Base-by-base conservation (phyloP, 2,329 filamentous ascomycete species). In the Moelleriella libera region DNA sequence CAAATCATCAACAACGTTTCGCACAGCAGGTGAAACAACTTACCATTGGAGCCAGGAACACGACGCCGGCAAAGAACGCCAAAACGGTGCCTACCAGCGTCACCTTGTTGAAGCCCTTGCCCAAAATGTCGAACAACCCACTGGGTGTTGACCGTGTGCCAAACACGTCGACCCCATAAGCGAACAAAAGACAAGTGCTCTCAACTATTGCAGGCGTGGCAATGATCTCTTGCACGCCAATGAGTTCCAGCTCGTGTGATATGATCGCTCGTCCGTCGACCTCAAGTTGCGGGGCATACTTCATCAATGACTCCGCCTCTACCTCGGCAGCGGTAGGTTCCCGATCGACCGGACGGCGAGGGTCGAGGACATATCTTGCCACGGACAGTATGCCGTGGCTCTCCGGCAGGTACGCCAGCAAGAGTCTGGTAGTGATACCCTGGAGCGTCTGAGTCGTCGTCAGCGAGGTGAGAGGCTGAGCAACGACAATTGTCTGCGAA, bases 81-180 rank as follows among this genome's bases (percentile, higher is more conserved):
- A 84, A 71, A 39, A 98, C 88, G 1, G 92, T 98, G 12, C 77
- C 72, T 39, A 96, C 64, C 59, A 98, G 77, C 55, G 88, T 85
- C 48, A 88, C 61, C 71, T 94, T 96, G 62, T 90, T 92, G 65
- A 98, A 98, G 2, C 87, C 86, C 66, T 88, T 92, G 52, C 88
- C 92, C 12, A 98, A 69, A 41, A 97, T 80, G 67, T 98, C 92
- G 63, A 98, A 98, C 12, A 85, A 77, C 56, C 85, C 80, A 63
- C 88, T 95, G 1, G 92, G 92, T n/a, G 83, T 79, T 9, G 94
- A 78, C 46, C 88, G 74, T 1, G 88, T 90, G 11, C 85, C 88
- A 54, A 94, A 98, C 2, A 97, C 69, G 62, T 98, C 92, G 11
- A 88, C 63, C 4, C 92, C 92, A 58, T 85, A 95, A 0, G 88